These are phyloP conservation scores for Kwoniella pini DNA, from an alignment of 768 basidiomycete species.

Conservation along the genomic window DNA sequence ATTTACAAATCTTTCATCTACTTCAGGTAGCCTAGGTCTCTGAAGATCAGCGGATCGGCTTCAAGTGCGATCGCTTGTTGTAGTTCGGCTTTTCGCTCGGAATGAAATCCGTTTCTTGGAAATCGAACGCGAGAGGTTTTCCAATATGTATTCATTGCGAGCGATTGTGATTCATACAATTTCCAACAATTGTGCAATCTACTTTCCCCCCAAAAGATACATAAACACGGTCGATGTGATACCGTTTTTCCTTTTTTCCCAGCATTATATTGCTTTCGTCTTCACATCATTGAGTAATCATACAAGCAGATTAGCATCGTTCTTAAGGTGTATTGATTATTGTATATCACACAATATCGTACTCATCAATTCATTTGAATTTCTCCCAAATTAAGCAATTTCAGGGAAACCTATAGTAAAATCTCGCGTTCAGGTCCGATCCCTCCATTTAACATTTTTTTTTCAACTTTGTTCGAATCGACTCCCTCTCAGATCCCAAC, in stretches of 20 bases:
- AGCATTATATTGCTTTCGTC: no score
- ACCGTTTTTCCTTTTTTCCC: no score
- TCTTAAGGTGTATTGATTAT: no score
- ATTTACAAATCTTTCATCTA: background rate
- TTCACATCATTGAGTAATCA: no score
- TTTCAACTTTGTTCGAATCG: background rate
- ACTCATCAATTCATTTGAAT: background rate
- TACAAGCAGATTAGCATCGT: no score
- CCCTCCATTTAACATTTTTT: background rate
- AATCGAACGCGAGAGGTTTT: background rate
- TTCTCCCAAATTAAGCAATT: slow-evolving; percentile 1
- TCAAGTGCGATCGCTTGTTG: background rate
- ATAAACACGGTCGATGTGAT: no score
- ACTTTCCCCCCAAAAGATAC: no score
- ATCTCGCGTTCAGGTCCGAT: background rate
- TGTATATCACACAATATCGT: background rate
- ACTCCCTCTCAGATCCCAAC: background rate
- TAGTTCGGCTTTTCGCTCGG: background rate
- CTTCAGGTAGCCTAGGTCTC: background rate
- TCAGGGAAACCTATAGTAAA: background rate
- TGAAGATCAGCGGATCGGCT: background rate
- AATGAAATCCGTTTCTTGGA: slow-evolving; percentile 4
- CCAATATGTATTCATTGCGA: background rate
- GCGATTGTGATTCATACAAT: background rate
- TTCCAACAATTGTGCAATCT: background rate